Conservation (phyloP, 805 yeast genomes). For the Metschnikowia gelsemii region DNA sequence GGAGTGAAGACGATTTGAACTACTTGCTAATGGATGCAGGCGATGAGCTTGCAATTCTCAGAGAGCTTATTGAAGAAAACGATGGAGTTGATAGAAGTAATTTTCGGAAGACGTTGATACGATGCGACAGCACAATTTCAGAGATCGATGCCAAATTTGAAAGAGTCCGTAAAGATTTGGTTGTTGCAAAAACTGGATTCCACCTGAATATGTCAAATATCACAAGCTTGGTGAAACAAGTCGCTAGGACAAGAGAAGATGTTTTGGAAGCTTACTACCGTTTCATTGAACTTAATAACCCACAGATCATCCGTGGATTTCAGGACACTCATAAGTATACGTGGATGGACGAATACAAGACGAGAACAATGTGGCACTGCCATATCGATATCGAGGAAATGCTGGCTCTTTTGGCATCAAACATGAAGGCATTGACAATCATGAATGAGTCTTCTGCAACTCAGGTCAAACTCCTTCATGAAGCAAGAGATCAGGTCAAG, state of each 20-base stretch:
- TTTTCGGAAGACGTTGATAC: neutral
- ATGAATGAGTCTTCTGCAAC: neutral
- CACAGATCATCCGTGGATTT: neutral
- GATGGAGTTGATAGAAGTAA: neutral
- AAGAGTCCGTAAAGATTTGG: neutral
- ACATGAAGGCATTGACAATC: neutral
- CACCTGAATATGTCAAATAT: neutral
- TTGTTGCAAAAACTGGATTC: neutral
- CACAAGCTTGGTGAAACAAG: neutral
- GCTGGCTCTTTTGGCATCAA: neutral
- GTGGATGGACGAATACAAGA: neutral
- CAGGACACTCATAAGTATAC: conserved; percentile 1
- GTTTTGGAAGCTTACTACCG: neutral
- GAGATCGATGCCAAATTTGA: neutral
- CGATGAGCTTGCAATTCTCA: neutral
- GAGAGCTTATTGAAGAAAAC: neutral
- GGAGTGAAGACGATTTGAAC: neutral
- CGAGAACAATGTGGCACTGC: conserved; percentile 3
- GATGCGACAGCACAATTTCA: neutral
- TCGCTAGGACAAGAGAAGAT: neutral
- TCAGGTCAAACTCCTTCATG: too few relatives aligned
- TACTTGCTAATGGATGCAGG: neutral
- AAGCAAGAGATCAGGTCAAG: too few relatives aligned
- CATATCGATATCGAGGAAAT: neutral
- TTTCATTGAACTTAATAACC: neutral